Conservation (phyloP, 2,329 filamentous ascomycete species). For the Verruconis gallopava region DNA sequence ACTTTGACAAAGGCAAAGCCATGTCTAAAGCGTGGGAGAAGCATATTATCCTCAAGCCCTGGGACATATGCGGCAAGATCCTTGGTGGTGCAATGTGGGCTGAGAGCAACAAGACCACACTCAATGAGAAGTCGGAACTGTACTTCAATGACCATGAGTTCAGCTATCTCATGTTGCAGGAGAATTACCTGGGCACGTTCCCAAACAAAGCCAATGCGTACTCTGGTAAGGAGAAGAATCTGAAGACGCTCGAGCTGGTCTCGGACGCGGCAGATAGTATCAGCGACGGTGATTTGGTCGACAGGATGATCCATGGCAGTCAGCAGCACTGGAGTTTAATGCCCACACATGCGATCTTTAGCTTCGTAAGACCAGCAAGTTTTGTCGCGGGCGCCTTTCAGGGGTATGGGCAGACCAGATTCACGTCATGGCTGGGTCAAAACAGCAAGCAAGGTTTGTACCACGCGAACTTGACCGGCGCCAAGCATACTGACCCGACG, state of each 20-base stretch:
- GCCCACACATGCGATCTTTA: conserved; percentile 92
- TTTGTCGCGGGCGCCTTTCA: conserved; percentile 67
- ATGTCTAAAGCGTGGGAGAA: conserved; percentile 99
- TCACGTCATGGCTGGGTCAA: conserved; percentile 88
- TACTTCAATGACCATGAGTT: conserved; percentile 99
- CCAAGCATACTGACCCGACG: conserved; percentile 13
- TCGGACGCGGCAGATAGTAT: conserved; percentile 90
- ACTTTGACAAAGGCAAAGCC: conserved; percentile 73
- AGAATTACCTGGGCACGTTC: conserved; percentile 84
- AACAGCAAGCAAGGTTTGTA: conserved; percentile 70
- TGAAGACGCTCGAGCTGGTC: conserved; percentile 75
- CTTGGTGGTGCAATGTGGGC: conserved; percentile 78
- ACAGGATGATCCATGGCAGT: conserved; percentile 95
- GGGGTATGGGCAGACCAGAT: conserved; percentile 48
- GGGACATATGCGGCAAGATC: conserved; percentile 95
- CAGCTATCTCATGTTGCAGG: conserved; percentile 93
- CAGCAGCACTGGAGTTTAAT: conserved; percentile 98
- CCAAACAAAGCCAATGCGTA: conserved; percentile 54
- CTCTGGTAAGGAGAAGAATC: conserved; percentile 52
- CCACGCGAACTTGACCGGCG: too few species aligned
- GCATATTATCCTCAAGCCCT: conserved; percentile 89
- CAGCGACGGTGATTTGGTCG: conserved; percentile 89
- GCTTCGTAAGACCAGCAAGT: conserved; percentile 82
- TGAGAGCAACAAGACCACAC: conserved; percentile 64
- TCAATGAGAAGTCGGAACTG: conserved; percentile 96